Percentiles rank a stretch among this genome's conserved stretches.
These are phyloP conservation scores for Kockovaella imperatae DNA, from an alignment of 768 basidiomycete genomes.

Conservation along the genomic window DNA sequence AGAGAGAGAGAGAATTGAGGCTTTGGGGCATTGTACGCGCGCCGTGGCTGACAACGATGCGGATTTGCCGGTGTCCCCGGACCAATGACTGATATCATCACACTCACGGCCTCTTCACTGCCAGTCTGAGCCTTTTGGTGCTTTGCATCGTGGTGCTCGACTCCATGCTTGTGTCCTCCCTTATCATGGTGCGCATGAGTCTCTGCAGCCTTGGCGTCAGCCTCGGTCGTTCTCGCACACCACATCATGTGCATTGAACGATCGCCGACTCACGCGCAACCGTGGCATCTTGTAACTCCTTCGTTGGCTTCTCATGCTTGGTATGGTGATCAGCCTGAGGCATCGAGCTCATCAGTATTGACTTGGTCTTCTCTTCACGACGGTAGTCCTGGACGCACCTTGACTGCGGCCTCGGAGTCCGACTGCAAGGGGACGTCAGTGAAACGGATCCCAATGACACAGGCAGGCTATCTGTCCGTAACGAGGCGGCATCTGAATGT, in stretches of 20 bases:
- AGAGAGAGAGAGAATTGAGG: not conserved
- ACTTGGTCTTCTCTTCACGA: not conserved
- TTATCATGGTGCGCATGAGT: slow-evolving; percentile 19
- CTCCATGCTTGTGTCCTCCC: slow-evolving; percentile 16
- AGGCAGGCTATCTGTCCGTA: not conserved
- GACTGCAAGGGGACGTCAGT: slow-evolving; percentile 17
- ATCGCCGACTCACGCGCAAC: slow-evolving; percentile 21
- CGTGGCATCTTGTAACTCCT: slow-evolving; percentile 33
- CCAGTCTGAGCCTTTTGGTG: slow-evolving; percentile 5
- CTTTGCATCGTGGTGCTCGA: slow-evolving; percentile 12
- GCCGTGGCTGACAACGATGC: not conserved
- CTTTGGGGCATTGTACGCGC: too few species aligned
- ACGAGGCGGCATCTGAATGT: not conserved
- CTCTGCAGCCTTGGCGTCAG: slow-evolving; percentile 4
- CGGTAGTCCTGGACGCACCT: slow-evolving; percentile 15
- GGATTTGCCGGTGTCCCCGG: not conserved
- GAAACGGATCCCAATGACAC: not conserved
- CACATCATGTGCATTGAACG: too few species aligned
- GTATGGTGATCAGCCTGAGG: slow-evolving; percentile 11
- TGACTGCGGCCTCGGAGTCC: slow-evolving; percentile 38
- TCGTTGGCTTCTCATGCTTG: slow-evolving; percentile 30
- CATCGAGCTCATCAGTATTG: not conserved
- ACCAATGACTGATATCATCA: not conserved
- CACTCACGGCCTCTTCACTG: slow-evolving; percentile 22
- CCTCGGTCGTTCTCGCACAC: not conserved